Evolutionary conservation across 1,284 basidiomycete genomes (phyloP).

Genomic region (Kalmanozyma brasiliensis): DNA sequence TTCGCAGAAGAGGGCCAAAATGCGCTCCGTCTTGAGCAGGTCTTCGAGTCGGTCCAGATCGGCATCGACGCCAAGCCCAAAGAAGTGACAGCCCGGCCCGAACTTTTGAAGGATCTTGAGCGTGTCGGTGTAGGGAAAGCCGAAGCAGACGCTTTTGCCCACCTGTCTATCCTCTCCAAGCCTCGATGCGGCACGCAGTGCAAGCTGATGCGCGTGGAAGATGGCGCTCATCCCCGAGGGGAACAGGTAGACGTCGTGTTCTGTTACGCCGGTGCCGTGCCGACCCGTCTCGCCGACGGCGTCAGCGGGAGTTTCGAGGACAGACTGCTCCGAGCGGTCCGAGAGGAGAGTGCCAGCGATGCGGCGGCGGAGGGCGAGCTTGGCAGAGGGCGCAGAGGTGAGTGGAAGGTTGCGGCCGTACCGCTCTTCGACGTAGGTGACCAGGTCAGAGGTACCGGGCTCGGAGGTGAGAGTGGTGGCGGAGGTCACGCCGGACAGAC

Average conservation of each 20-base stretch:
- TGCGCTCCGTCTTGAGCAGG: constrained; percentile 72
- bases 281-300: constrained; percentile 45
- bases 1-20: constrained; percentile 76
- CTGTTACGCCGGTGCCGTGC: constrained; percentile 67
- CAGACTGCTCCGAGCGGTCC: constrained; percentile 35
- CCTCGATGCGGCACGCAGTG: constrained; percentile 45
- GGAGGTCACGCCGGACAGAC: constrained; percentile 26
- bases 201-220: constrained; percentile 83
- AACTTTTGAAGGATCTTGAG: constrained; percentile 95
- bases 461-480: constrained; percentile 17
- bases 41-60: constrained; percentile 81
- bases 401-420: constrained; percentile 92
- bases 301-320: constrained; percentile 65
- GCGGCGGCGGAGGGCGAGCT: constrained; percentile 83
- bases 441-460: constrained; percentile 68
- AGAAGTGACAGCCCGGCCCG: constrained; percentile 93
- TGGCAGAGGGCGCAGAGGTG: constrained; percentile 79
- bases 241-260: constrained; percentile 88
- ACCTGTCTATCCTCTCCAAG: constrained; percentile 10
- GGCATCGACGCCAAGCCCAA: constrained; percentile 80
- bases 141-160: constrained; percentile 69
- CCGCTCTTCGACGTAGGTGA: constrained; percentile 84
- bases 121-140: constrained; percentile 98
- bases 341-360: constrained; percentile 82
- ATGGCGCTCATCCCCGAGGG: constrained; percentile 92